A percentile compares a stretch with the other conserved stretches of the same genome.
These are phyloP conservation scores for Melocanna baccifera DNA, from an alignment of 176 grass and related monocot species.

Conservation along the genomic window DNA sequence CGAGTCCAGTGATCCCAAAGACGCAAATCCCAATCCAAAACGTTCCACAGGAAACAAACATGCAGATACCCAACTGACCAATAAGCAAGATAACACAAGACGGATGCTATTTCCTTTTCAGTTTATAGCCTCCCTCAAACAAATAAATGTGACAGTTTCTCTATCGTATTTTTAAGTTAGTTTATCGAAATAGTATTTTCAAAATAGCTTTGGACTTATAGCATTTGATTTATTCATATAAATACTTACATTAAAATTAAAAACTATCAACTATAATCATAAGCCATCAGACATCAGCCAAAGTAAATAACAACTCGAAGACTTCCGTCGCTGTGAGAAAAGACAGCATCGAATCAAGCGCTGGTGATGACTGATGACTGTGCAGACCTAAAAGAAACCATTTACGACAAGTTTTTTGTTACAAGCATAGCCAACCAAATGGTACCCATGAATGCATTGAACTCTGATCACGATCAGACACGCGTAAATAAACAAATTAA, in stretches of 20 bases:
- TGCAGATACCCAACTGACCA: neutral
- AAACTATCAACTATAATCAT: too few species aligned
- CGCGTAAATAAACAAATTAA: neutral
- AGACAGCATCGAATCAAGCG: neutral
- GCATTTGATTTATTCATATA: rapidly evolving
- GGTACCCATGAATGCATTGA: neutral
- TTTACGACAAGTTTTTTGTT: neutral
- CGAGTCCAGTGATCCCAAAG: neutral
- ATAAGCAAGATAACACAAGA: too few species aligned
- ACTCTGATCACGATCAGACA: neutral
- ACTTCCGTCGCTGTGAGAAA: neutral
- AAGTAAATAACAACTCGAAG: too few species aligned
- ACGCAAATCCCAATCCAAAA: neutral
- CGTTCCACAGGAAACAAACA: neutral
- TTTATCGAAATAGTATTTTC: too few species aligned
- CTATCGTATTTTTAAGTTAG: too few species aligned
- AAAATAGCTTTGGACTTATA: too few species aligned
- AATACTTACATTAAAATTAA: rapidly evolving
- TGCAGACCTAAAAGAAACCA: neutral
- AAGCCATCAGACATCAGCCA: too few species aligned
- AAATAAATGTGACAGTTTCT: too few species aligned
- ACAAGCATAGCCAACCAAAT: neutral
- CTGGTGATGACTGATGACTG: neutral
- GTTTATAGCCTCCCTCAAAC: too few species aligned
- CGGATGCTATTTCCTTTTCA: too few species aligned